Percentiles rank a stretch among this genome's conserved stretches.
phyloP scores from a whole-genome alignment of 441 rosid genomes.

The Corymbia calophylla region DNA sequence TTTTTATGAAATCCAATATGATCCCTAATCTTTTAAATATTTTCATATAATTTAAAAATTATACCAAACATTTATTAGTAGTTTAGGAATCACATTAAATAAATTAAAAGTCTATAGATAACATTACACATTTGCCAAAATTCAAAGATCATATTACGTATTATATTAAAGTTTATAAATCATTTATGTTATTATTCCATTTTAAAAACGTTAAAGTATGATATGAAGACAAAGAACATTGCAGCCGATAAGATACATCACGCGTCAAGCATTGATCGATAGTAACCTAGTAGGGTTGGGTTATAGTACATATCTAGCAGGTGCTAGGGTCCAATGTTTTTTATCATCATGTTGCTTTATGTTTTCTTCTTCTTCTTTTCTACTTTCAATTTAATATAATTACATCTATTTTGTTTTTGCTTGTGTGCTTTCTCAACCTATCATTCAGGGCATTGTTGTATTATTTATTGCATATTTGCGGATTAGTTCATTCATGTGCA shows the following conservation, averaged over 20 bases:
- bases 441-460: neutral
- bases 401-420: neutral
- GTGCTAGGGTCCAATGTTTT: neutral
- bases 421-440: neutral
- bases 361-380: neutral
- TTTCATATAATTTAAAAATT: fast-evolving
- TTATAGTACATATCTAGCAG: fast-evolving
- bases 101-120: too few species aligned
- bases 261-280: neutral
- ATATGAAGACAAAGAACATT: too few species aligned
- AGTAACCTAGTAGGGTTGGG: neutral
- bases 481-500: neutral
- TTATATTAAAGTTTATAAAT: too few species aligned
- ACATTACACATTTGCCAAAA: too few species aligned
- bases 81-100: too few species aligned
- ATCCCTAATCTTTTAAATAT: too few species aligned
- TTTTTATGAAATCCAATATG: fast-evolving
- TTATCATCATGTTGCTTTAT: neutral
- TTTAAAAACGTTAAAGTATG: neutral
- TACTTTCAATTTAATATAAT: neutral
- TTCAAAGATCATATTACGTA: too few species aligned
- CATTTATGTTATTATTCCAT: too few species aligned
- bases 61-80: too few species aligned
- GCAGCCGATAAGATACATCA: neutral
- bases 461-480: neutral